Base-by-base conservation (phyloP, 148 eudicot species). In the Chenopodium album region DNA sequence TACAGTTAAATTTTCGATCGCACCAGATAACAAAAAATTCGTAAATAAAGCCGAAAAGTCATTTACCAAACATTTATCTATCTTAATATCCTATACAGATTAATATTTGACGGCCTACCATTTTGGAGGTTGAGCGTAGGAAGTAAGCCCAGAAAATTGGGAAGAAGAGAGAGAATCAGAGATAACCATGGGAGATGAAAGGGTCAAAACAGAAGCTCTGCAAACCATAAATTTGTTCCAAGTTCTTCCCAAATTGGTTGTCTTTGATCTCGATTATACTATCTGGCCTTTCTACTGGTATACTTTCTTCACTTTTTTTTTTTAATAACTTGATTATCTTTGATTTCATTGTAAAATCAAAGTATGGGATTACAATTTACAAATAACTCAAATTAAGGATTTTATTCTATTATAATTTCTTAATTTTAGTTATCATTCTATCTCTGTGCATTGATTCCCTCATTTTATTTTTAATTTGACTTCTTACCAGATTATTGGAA, bases 281-380 rank as follows among this genome's bases (percentile, higher is more conserved):
- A 86, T 91, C 62, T 91, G 94, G 94, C 94, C 94, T 86, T 90
- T 91, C 80, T 91, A 90, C 78, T 91, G 94, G 94, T 90, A 83
- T 4, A 20, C 26, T 59, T 63, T 74, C 41, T 12, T 41, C 44
- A 7, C 3, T 19, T 37, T n/a, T 78, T 41, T 4, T n/a, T 4
- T 28, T 20, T 4, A 17, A 26, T 10, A 23, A n/a, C 13, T 65
- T 65, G 3, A 9, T 65, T 26, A 37, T 41, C 16, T 9, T 9
- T 65, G 31, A n/a, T 26, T 48, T 48, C 34, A 41, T 47, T 23
- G 6, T 23, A 23, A 10, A 1, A 73, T 73, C 60, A 46, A 19
- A 46, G 23, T 73, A 19, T 37, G 9, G 50, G 5, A 50, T 41
- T 71, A 71, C 50, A 31, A 14, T 26, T 41, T 71, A 71, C 50